A percentile compares a stretch with the other conserved stretches of the same genome.
Evolutionary conservation across 2,329 filamentous ascomycete species (phyloP).

Genomic region (Neonectria punicea): DNA sequence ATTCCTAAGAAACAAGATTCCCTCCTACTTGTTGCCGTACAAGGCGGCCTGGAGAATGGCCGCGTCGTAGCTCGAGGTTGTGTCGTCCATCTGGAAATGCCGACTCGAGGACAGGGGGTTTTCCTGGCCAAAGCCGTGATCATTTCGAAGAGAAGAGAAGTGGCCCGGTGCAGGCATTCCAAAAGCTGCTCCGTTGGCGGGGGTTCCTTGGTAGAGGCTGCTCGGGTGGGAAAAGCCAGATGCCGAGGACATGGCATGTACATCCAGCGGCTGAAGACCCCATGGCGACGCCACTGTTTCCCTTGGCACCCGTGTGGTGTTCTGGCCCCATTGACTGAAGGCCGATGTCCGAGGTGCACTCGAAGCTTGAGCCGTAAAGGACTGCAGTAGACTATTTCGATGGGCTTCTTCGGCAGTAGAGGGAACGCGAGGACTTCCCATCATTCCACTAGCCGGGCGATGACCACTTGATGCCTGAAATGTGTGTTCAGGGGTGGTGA

Average conservation of each 20-base stretch:
- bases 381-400: conserved; percentile 49
- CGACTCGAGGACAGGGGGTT: conserved; percentile 30
- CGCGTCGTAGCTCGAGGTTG: conserved; percentile 49
- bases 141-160: conserved; percentile 26
- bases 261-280: conserved; percentile 24
- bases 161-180: conserved; percentile 29
- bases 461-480: conserved; percentile 25
- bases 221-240: conserved; percentile 60
- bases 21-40: conserved; percentile 41
- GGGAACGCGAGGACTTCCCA: conserved; percentile 30
- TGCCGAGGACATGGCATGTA: conserved; percentile 42
- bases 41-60: conserved; percentile 50
- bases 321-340: conserved; percentile 47
- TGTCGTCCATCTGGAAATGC: conserved; percentile 47
- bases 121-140: conserved; percentile 33
- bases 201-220: conserved; percentile 62
- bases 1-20: not conserved
- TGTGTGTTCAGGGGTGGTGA: conserved; percentile 42
- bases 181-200: conserved; percentile 42
- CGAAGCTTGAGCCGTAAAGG: conserved; percentile 39
- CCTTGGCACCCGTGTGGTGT: conserved; percentile 30
- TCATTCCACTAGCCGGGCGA: conserved; percentile 27
- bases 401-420: conserved; percentile 46
- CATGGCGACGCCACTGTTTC: conserved; percentile 35
- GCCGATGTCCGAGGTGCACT: conserved; percentile 44